These are phyloP conservation scores for Acarospora socialis DNA, from an alignment of 2,329 filamentous ascomycete species.

Conservation along the genomic window DNA sequence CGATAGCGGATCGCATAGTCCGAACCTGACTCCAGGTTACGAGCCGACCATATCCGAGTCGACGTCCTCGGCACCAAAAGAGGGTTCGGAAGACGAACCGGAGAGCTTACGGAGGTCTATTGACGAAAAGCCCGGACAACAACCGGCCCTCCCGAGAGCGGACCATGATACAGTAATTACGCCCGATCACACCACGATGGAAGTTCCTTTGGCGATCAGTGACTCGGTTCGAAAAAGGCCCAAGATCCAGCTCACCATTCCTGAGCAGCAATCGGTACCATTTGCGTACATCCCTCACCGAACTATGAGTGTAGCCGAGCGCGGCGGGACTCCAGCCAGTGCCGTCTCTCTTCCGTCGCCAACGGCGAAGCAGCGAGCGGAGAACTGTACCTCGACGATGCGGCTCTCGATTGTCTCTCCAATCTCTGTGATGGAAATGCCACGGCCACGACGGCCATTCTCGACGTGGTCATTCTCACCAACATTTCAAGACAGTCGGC, in stretches of 20 bases:
- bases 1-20: too few species aligned
- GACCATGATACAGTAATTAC: too few species aligned
- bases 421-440: constrained; percentile 14
- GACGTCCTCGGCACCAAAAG: neutral
- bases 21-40: neutral
- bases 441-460: constrained; percentile 13
- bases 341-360: constrained; percentile 12
- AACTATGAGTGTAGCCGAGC: neutral
- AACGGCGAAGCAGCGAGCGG: constrained; percentile 5
- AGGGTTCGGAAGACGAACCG: neutral
- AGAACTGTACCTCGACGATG: constrained; percentile 6
- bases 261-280: constrained; percentile 1
- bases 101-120: constrained; percentile 10
- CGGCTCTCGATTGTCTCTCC: constrained; percentile 15
- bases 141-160: too few species aligned
- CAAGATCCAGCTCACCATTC: constrained; percentile 14
- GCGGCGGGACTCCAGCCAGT: neutral
- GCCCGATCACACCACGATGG: constrained; percentile 2
- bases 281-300: neutral
- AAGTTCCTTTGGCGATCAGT: constrained; percentile 1
- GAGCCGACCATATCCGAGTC: neutral
- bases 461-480: constrained; percentile 11
- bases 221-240: constrained; percentile 11
- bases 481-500: constrained; percentile 5
- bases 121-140: too few species aligned